phyloP scores from a whole-genome alignment of 2,329 filamentous ascomycete species.

The Annulohypoxylon truncatum region DNA sequence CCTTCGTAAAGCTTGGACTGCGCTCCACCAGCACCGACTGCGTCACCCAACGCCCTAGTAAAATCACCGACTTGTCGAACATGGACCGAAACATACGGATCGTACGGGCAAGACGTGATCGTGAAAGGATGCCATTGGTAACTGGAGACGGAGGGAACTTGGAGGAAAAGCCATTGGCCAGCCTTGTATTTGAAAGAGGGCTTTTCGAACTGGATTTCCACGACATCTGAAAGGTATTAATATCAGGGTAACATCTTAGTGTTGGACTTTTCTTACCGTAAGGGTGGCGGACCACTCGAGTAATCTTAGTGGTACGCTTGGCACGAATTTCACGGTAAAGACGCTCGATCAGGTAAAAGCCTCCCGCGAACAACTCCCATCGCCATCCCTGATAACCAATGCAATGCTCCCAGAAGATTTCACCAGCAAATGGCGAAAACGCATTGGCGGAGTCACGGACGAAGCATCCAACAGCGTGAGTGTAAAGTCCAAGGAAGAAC shows the following conservation, averaged over 20 bases:
- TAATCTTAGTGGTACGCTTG: slow-evolving; percentile 86
- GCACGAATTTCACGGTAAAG: slow-evolving; percentile 91
- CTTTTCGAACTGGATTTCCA: slow-evolving; percentile 97
- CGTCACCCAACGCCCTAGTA: slow-evolving; percentile 91
- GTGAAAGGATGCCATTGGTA: slow-evolving; percentile 99
- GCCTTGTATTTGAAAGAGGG: slow-evolving; percentile 98
- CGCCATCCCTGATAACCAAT: slow-evolving; percentile 96
- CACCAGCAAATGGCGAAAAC: slow-evolving; percentile 85
- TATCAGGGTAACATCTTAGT: not conserved
- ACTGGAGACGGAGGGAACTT: slow-evolving; percentile 87
- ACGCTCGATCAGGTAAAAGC: slow-evolving; percentile 86
- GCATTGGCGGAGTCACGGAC: slow-evolving; percentile 81
- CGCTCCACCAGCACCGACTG: slow-evolving; percentile 88
- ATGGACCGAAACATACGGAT: slow-evolving; percentile 94
- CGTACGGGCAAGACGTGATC: slow-evolving; percentile 97
- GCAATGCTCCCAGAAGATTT: slow-evolving; percentile 89
- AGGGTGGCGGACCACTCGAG: slow-evolving; percentile 93
- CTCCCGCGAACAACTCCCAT: slow-evolving; percentile 91
- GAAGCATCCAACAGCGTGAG: slow-evolving; percentile 95
- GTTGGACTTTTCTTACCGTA: slow-evolving; percentile 72
- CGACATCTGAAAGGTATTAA: slow-evolving; percentile 73
- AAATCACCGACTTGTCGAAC: slow-evolving; percentile 98
- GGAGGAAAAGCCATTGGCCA: slow-evolving; percentile 97
- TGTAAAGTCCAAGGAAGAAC: slow-evolving; percentile 93
- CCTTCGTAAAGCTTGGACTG: slow-evolving; percentile 91